A percentile compares a stretch with the other conserved stretches of the same genome.
These are phyloP conservation scores for Euphorbia celastroides DNA, from an alignment of 441 rosid genomes.

Conservation along the genomic window DNA sequence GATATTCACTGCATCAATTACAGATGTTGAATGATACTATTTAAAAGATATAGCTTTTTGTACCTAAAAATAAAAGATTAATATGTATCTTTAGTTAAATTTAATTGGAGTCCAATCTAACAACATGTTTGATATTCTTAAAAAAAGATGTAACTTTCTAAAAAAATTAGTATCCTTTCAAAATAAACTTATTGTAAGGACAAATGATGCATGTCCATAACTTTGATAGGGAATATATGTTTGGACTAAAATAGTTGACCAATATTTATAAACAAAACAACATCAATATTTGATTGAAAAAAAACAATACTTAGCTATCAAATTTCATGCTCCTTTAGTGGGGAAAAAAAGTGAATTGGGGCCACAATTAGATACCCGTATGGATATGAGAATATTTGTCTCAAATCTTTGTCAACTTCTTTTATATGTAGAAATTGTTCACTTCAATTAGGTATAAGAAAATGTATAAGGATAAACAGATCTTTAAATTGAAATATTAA, in stretches of 20 bases:
- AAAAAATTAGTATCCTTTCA: too few species aligned
- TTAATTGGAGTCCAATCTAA: too few species aligned
- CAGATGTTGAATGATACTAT: too few species aligned
- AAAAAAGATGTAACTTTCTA: too few species aligned
- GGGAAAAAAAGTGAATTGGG: constrained; percentile 23
- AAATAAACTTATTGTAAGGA: not conserved
- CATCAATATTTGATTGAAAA: constrained; percentile 10
- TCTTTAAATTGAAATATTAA: too few species aligned
- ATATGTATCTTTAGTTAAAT: too few species aligned
- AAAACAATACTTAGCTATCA: constrained; percentile 17
- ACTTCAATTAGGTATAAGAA: not conserved
- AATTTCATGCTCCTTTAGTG: constrained; percentile 13
- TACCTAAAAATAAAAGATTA: too few species aligned
- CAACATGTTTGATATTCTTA: too few species aligned
- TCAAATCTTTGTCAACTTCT: constrained; percentile 21
- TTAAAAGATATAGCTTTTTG: too few species aligned
- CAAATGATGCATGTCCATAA: not conserved
- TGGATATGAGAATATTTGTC: constrained; percentile 28
- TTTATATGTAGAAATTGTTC: not conserved
- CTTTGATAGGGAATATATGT: constrained; percentile 25
- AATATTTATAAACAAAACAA: not conserved
- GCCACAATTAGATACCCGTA: constrained; percentile 17
- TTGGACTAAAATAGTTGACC: constrained; percentile 22
- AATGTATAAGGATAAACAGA: too few species aligned
- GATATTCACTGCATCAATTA: too few species aligned